Conservation (phyloP, 805 yeast species). For the Lipomyces sp. region DNA sequence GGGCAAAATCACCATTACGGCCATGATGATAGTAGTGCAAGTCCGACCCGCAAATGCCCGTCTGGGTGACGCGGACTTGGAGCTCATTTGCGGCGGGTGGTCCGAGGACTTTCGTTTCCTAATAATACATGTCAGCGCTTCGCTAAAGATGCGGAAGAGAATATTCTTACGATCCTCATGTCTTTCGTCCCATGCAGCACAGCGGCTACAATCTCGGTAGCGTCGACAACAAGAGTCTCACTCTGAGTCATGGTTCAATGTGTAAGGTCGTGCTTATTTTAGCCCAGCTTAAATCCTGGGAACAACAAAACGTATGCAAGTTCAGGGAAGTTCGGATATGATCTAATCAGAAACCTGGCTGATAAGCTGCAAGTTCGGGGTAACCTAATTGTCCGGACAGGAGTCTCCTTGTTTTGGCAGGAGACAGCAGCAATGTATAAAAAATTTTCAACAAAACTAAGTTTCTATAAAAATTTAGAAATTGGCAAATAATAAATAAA, state of each 20-base stretch:
- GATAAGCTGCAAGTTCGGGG: too few species aligned
- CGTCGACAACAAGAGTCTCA: neutral
- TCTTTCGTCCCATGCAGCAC: neutral
- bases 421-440: neutral
- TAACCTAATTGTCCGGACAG: too few species aligned
- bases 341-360: neutral
- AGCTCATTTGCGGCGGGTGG: conserved; percentile 35
- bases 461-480: neutral
- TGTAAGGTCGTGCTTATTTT: neutral
- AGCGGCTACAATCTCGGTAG: neutral
- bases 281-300: neutral
- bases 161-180: neutral
- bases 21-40: conserved; percentile 38
- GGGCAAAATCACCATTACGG: conserved; percentile 47
- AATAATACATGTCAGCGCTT: neutral
- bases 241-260: neutral
- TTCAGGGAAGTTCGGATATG: neutral
- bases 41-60: conserved; percentile 40
- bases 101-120: conserved; percentile 29
- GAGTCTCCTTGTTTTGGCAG: neutral
- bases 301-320: neutral
- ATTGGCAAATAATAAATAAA: neutral
- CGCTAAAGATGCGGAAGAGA: conserved; percentile 1
- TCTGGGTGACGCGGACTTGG: conserved; percentile 36
- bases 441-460: neutral